These are phyloP conservation scores for Cicer yamashitae DNA, from an alignment of 306 rosid species.

Conservation along the genomic window DNA sequence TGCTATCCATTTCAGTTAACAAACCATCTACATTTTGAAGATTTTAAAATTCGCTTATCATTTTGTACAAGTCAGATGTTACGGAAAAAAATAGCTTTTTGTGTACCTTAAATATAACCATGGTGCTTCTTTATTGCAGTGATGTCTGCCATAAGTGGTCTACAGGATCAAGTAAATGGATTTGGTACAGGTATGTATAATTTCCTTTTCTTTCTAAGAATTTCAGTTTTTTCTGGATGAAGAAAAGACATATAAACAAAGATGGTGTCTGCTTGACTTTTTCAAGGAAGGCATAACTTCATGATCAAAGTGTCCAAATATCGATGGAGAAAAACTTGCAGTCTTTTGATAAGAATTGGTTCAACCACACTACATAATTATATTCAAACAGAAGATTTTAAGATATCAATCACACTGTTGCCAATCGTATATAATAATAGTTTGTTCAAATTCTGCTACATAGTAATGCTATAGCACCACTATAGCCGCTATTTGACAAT, in stretches of 20 bases:
- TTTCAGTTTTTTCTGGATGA: background rate
- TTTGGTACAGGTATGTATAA: slow-evolving; percentile 76
- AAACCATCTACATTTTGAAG: slow-evolving; percentile 7
- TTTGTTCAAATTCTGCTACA: too few species aligned
- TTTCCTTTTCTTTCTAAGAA: slow-evolving; percentile 40
- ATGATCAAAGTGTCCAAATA: background rate
- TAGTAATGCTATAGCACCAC: too few species aligned
- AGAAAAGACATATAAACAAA: slow-evolving; percentile 10
- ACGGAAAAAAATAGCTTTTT: background rate
- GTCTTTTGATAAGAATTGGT: background rate
- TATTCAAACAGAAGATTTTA: too few species aligned
- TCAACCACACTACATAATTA: too few species aligned
- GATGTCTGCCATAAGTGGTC: slow-evolving; percentile 93
- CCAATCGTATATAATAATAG: too few species aligned
- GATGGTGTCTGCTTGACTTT: background rate
- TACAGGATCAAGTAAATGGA: slow-evolving; percentile 72
- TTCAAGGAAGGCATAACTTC: background rate
- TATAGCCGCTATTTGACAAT: too few species aligned
- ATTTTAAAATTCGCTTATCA: slow-evolving; percentile 14
- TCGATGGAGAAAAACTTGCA: background rate
- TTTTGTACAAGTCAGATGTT: slow-evolving; percentile 12
- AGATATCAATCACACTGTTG: too few species aligned
- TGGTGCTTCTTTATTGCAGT: slow-evolving; percentile 61
- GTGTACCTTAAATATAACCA: slow-evolving; percentile 40
- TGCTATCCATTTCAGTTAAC: slow-evolving; percentile 10